Base-by-base conservation (phyloP, 805 yeast species). In the Blastobotrys muscicola region DNA sequence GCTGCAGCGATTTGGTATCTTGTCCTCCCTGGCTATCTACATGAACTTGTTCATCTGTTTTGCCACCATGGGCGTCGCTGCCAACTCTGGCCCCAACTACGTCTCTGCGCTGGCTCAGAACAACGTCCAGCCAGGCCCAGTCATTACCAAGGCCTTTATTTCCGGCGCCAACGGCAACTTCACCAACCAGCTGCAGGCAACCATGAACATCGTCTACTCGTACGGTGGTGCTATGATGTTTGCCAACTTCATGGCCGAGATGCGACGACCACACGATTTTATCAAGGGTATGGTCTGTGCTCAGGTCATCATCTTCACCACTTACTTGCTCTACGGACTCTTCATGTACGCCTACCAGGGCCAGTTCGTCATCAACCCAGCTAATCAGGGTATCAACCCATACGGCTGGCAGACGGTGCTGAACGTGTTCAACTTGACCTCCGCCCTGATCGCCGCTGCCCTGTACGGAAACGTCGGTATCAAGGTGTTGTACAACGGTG, bases 221-320 rank as follows among this genome's bases (percentile, higher is more conserved):
- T 71, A 69, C 61, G 76, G 75, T 33, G 76, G 76, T 48, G 71
- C 75, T n/a, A 63, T 71, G 48, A 66, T 70, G 40, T 71, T 70
- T 57, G 64, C 69, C 12, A 74, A 71, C 50, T 63, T 71, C 41
- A 60, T 72, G 59, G 68, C 75, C 8, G 76, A 71, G 53, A 66
- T 71, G 72, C 61, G 56, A 44, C 61, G 69, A 39, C 76, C 76
- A 7, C 57, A 58, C 62, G 75, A 71, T 45, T 71, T 71, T 57
- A 62, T 71, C 67, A 68, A 70, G 54, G 74, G 74, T 37, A 65
- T 70, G 67, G 46, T 63, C 13, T 48, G 58, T 35, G 73, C 74
- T 15, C 72, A 71, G 50, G 13, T 52, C 5, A 55, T 70, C 35
- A 70, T 71, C 45, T 58, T 68, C 49, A 50, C 54, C 29, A 58